Evolutionary conservation across 2,329 filamentous ascomycete species (phyloP), one percentile per base, ranked within the genome.

Genomic region (Penicillium frequentans): DNA sequence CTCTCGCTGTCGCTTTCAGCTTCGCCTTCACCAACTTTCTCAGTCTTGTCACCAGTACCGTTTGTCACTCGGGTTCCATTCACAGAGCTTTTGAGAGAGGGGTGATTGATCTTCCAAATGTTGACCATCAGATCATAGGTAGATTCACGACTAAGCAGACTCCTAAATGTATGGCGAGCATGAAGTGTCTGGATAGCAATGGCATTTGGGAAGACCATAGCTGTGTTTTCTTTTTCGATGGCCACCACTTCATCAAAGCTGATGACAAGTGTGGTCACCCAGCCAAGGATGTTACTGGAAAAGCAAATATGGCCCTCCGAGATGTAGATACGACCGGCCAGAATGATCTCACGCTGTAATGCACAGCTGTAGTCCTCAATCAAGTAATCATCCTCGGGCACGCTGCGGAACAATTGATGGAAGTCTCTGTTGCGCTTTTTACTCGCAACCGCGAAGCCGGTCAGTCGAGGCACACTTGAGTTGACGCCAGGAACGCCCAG

Each of bases 311-410:
- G 93, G 11, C 93, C 93, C 77, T 99, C 95, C 0, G 95, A 98
- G 43, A 99, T 91, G 70, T 99, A 99, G 14, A 99, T 83, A 42
- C 95, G 86, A 6, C 95, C 95, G 65, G 97, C 95, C 7, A 96
- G 86, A 35, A 99, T 84, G 59, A 99, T 99, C 71, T 99, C 96
- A 64, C 93, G 87, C 74, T 99, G 95, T 57, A 99, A 75, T 4
- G 95, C 95, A 72, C 95, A 97, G 73, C 95, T 97, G 74, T 98
- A 99, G 73, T 99, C 95, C 71, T 99, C 95, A 63, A 99, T 98
- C 26, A 99, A 82, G 70, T 96, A 97, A 74, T 99, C 95, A 68
- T 99, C 95, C 64, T 98, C 93, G 1, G 96, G 95, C 0, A 99
- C 95, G 71, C 93, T 98, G 75, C 95, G 90, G 81, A 99, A 99